phyloP scores from a whole-genome alignment of 768 basidiomycete species.

The Russula compacta region DNA sequence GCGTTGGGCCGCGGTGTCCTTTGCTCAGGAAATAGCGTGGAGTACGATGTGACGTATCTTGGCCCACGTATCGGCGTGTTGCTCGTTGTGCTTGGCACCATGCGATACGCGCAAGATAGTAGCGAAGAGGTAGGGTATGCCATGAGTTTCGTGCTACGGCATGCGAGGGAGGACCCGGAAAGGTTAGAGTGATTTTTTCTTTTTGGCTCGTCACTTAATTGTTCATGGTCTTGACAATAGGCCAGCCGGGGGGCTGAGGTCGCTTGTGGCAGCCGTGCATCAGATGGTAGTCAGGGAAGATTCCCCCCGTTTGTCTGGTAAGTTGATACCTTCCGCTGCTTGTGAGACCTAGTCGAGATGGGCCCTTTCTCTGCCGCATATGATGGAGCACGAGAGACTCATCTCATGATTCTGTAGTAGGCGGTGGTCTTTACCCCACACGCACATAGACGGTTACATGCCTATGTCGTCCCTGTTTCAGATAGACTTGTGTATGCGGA shows the following conservation, averaged over 20 bases:
- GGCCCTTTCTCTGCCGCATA: background rate
- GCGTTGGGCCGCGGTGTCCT: background rate
- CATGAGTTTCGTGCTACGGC: slow-evolving; percentile 11
- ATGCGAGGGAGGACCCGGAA: background rate
- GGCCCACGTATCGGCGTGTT: background rate
- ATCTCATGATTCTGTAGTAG: background rate
- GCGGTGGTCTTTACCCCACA: background rate
- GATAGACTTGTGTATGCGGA: background rate
- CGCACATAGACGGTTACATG: background rate
- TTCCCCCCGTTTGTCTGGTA: background rate
- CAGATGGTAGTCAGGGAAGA: slow-evolving; percentile 5
- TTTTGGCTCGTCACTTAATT: background rate
- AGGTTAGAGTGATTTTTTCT: background rate
- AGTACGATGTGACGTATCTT: slow-evolving; percentile 10
- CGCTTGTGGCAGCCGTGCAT: slow-evolving; percentile 11
- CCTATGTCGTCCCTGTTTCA: background rate
- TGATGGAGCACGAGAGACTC: background rate
- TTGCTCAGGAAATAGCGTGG: background rate
- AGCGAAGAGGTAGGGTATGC: background rate
- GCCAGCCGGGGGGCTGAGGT: background rate
- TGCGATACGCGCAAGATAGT: background rate
- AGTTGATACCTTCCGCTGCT: background rate
- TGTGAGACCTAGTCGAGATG: background rate
- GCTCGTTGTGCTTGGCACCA: slow-evolving; percentile 6
- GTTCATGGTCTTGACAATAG: background rate